Evolutionary conservation across 768 basidiomycete species (phyloP), one percentile per base, ranked within the genome.

Genomic region (Russula brevipes): DNA sequence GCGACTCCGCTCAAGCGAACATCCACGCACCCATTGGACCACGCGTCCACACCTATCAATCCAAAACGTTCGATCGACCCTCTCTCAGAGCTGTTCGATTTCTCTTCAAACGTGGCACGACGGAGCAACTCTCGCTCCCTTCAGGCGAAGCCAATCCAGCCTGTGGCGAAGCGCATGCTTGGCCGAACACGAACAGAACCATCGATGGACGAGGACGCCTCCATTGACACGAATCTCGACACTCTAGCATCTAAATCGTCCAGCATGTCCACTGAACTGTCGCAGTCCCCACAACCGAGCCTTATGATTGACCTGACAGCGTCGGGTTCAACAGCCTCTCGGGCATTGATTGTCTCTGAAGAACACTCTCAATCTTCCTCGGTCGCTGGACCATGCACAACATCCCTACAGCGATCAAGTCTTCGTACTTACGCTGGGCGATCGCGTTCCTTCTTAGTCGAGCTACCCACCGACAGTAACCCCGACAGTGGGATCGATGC

Each of bases 391-490:
- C 30, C 66, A 41, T 46, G 55, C 54, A 19, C 53, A 39, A 19
- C 71, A 10, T 39, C 49, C 6, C 68, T 10, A 63, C 71, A 33
- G 68, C 70, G n/a, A 61, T 73, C 76, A 16, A 76, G 78, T 50
- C 78, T 83, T 3, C 80, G 82, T 45, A 92, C 89, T 3, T 92
- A 92, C 69, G 85, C 87, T 3, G 88, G 88, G 30, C 79, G 79
- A 63, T 88, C 87, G 30, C 88, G 90, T n/a, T 91, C 90, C 4
- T 92, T 89, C 73, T 82, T 92, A 16, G 80, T 89, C 10, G 75
- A 83, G 17, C 72, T 91, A 10, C 83, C 86, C 4, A 19, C 67
- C 9, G 57, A 60, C 4, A 52, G 56, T 50, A 46, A 59, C 54
- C 46, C 56, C 19, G 66, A 57, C 31, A 53, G 54, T 16, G 68